These are phyloP conservation scores for Chaetomium globosum DNA, from an alignment of 2,329 filamentous ascomycete genomes.

Conservation along the genomic window DNA sequence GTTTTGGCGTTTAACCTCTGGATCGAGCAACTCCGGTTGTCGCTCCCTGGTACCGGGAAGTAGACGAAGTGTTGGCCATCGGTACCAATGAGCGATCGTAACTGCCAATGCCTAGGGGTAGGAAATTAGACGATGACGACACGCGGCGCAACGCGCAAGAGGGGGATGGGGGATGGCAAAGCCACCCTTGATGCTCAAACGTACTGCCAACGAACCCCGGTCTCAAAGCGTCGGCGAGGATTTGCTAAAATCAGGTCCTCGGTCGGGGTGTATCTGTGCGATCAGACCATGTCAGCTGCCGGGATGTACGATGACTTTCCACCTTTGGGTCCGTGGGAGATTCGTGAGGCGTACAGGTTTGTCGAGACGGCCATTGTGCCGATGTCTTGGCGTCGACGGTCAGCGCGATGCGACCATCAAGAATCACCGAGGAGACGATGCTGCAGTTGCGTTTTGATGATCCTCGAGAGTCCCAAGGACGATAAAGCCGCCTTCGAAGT, in stretches of 20 bases:
- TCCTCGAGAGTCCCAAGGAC: neutral
- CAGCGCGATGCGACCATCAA: slow-evolving; percentile 40
- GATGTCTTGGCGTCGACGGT: slow-evolving; percentile 36
- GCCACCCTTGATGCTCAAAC: neutral
- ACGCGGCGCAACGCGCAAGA: slow-evolving; percentile 8
- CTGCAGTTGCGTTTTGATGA: slow-evolving; percentile 4
- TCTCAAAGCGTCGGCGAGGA: slow-evolving; percentile 68
- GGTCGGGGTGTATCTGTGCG: slow-evolving; percentile 63
- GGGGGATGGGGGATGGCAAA: slow-evolving; percentile 13
- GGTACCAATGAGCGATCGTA: slow-evolving; percentile 86
- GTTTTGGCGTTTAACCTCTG: slow-evolving; percentile 70
- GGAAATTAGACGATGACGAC: slow-evolving; percentile 26
- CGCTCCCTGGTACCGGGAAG: slow-evolving; percentile 71
- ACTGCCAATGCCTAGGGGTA: slow-evolving; percentile 72
- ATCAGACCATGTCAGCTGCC: slow-evolving; percentile 24
- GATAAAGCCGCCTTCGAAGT: neutral
- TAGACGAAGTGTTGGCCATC: slow-evolving; percentile 77
- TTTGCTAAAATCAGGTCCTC: slow-evolving; percentile 63
- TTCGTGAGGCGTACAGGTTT: slow-evolving; percentile 43
- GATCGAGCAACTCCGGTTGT: slow-evolving; percentile 66
- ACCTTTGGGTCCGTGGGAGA: neutral
- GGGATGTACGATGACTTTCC: neutral
- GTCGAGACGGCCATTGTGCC: slow-evolving; percentile 59
- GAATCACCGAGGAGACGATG: slow-evolving; percentile 1
- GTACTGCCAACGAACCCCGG: slow-evolving; percentile 40